A percentile compares a stretch with the other conserved stretches of the same genome.
These are phyloP conservation scores for Podospora fimiseda DNA, from an alignment of 495 filamentous ascomycete genomes.

Conservation along the genomic window DNA sequence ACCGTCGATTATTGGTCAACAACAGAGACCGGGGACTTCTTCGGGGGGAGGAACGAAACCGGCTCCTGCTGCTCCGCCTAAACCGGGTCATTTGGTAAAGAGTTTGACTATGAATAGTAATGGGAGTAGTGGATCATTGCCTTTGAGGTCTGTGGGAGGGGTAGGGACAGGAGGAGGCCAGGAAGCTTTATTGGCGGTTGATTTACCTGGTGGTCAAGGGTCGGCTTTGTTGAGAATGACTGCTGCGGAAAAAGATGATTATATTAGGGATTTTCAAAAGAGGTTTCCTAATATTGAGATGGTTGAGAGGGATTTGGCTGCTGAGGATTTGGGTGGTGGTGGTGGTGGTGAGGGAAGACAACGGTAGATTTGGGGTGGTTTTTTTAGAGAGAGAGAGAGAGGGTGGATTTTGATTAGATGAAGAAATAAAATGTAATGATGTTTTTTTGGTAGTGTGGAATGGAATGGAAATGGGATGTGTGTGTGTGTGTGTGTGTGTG, in stretches of 20 bases:
- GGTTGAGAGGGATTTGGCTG: constrained; percentile 53
- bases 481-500: no score
- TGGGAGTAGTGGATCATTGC: constrained; percentile 8
- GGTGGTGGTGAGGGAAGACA: not conserved
- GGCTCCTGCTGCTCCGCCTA: constrained; percentile 40
- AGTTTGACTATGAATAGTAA: constrained; percentile 36
- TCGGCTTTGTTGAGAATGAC: constrained; percentile 41
- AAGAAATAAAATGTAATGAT: no score
- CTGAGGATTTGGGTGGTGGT: constrained; percentile 11
- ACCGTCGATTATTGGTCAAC: constrained; percentile 15
- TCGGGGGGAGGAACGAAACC: constrained; percentile 19
- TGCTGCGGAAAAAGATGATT: constrained; percentile 46
- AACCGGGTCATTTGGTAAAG: constrained; percentile 47
- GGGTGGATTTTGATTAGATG: no score
- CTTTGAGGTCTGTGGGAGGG: constrained; percentile 5
- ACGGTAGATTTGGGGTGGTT: no score
- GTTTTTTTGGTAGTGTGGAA: no score
- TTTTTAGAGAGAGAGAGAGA: no score
- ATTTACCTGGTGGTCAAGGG: constrained; percentile 31
- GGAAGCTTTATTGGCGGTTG: constrained; percentile 34
- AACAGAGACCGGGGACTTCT: constrained; percentile 1
- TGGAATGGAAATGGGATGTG: no score
- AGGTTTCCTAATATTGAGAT: constrained; percentile 83
- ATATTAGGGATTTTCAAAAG: constrained; percentile 63
- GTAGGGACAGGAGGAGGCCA: not conserved